phyloP scores from a whole-genome alignment of 345 rosid genomes.

The Hirschfeldia incana region DNA sequence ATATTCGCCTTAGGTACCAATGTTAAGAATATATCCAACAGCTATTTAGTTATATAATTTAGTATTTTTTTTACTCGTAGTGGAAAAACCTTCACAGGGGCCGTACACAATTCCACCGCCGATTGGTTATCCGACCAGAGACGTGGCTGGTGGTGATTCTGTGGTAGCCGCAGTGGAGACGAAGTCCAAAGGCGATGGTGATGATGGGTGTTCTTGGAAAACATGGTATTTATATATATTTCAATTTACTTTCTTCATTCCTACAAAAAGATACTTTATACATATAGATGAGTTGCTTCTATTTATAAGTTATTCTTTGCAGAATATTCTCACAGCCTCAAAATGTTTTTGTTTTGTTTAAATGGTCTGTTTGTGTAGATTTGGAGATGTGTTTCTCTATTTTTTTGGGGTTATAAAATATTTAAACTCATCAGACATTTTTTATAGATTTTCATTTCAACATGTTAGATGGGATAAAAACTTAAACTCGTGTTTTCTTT shows the following conservation, averaged over 20 bases:
- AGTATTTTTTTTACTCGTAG: slow-evolving; percentile 12
- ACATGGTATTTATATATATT: not conserved
- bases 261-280: not conserved
- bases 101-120: slow-evolving; percentile 48
- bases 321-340: too few relatives aligned
- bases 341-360: too few relatives aligned
- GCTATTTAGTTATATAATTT: not conserved
- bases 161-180: slow-evolving; percentile 44
- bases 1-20: too few relatives aligned
- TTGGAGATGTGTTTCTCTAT: not conserved
- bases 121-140: slow-evolving; percentile 59
- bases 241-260: not conserved
- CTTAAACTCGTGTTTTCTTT: too few relatives aligned
- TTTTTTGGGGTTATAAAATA: not conserved
- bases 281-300: too few relatives aligned
- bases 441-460: not conserved
- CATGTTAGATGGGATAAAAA: not conserved
- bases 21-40: not conserved
- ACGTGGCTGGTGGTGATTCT: slow-evolving; percentile 23
- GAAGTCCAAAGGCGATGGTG: slow-evolving; percentile 52
- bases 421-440: not conserved
- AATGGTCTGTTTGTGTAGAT: not conserved
- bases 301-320: too few relatives aligned
- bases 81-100: slow-evolving; percentile 35
- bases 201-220: not conserved